Evolutionary conservation across 768 basidiomycete species (phyloP).

Genomic region (Hirschioporus abietinus): DNA sequence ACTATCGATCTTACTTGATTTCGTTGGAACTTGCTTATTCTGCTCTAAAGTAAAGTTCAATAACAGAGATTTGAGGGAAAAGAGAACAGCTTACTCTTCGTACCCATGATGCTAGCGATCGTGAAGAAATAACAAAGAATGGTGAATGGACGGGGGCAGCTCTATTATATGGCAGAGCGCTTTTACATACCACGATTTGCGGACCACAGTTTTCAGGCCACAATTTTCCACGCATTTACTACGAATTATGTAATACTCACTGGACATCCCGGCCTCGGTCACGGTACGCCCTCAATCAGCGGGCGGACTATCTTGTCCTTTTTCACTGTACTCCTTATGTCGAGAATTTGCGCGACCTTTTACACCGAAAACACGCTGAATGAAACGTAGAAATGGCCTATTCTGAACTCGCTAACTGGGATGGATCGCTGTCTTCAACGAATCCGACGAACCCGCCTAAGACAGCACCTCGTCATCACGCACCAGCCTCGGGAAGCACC

Average conservation of each 20-base stretch:
- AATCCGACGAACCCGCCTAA: neutral
- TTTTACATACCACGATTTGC: neutral
- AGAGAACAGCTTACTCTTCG: neutral
- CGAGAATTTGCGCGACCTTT: neutral
- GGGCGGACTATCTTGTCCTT: neutral
- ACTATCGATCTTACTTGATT: neutral
- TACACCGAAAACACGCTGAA: neutral
- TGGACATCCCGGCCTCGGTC: neutral
- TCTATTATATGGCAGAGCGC: too few relatives aligned
- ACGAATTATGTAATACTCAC: neutral
- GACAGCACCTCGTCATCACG: neutral
- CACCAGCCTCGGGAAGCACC: neutral
- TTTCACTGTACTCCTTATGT: neutral
- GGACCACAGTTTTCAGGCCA: neutral
- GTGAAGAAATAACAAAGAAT: neutral
- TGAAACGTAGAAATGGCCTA: neutral
- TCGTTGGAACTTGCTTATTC: neutral
- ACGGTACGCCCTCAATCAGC: neutral
- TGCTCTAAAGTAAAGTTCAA: neutral
- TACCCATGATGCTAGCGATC: neutral
- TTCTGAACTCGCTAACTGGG: neutral
- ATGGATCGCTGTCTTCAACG: neutral
- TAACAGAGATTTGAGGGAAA: neutral
- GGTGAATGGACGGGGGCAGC: neutral
- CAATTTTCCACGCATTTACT: too few relatives aligned